A percentile compares a stretch with the other conserved stretches of the same genome.
Evolutionary conservation across 2,329 filamentous ascomycete species (phyloP).

Genomic region (Hirsutella thompsonii): DNA sequence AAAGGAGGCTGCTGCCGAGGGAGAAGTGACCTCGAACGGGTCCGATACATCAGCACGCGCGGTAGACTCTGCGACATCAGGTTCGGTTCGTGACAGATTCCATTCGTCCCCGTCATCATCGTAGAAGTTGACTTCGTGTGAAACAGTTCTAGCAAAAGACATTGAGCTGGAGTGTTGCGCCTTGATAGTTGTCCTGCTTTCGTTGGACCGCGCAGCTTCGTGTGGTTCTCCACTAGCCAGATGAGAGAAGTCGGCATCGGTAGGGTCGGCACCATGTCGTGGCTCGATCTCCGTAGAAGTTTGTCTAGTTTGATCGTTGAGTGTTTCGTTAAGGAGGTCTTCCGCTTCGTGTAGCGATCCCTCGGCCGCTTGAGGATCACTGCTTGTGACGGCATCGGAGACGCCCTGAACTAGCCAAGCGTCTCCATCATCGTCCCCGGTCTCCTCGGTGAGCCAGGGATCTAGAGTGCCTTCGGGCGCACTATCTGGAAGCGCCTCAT

Average conservation of each 20-base stretch:
- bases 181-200: neutral
- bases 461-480: constrained; percentile 6
- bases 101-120: constrained; percentile 48
- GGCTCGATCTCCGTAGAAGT: no score
- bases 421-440: neutral
- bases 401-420: neutral
- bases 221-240: no score
- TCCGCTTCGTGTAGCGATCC: no score
- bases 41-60: constrained; percentile 44
- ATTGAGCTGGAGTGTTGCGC: constrained; percentile 46
- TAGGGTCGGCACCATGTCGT: no score
- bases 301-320: no score
- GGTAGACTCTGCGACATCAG: constrained; percentile 49
- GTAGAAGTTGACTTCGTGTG: constrained; percentile 46
- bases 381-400: neutral
- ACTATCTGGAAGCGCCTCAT: neutral
- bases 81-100: constrained; percentile 35
- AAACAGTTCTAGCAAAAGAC: constrained; percentile 52
- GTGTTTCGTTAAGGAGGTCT: no score
- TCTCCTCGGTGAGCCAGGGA: constrained; percentile 9
- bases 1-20: constrained; percentile 16
- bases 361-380: neutral
- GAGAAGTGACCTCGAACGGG: constrained; percentile 47
- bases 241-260: no score
- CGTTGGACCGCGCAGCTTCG: neutral